phyloP scores from a whole-genome alignment of 208 protist genomes.

The Strigomonas culicis region DNA sequence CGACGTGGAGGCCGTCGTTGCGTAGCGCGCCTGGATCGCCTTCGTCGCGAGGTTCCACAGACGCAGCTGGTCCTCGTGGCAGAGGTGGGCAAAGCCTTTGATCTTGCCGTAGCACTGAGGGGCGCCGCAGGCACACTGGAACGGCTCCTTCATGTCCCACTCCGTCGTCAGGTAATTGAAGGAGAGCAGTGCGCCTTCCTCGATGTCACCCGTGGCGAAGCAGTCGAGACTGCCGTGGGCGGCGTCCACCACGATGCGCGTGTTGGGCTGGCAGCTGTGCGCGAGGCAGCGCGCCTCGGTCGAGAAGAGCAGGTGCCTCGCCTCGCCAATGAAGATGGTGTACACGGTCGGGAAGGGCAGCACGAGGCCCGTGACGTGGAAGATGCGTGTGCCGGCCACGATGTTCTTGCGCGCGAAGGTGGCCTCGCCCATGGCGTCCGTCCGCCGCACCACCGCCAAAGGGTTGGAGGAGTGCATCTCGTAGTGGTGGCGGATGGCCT shows the following conservation, averaged over 20 bases:
- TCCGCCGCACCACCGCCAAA: slow-evolving; percentile 30
- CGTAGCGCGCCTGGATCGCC: slow-evolving; percentile 57
- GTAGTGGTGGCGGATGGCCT: slow-evolving; percentile 36
- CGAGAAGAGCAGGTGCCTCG: slow-evolving; percentile 74
- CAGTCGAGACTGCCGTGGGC: slow-evolving; percentile 56
- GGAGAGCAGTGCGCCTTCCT: slow-evolving; percentile 51
- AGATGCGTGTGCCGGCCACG: slow-evolving; percentile 46
- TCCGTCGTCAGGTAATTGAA: slow-evolving; percentile 90
- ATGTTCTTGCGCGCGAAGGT: slow-evolving; percentile 58
- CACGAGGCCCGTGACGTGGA: slow-evolving; percentile 68
- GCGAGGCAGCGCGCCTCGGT: slow-evolving; percentile 73
- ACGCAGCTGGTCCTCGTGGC: slow-evolving; percentile 37
- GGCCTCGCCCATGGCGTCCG: slow-evolving; percentile 46
- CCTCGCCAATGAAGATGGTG: slow-evolving; percentile 78
- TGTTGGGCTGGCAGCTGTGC: slow-evolving; percentile 81
- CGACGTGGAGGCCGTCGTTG: slow-evolving; percentile 34
- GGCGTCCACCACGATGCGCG: slow-evolving; percentile 65
- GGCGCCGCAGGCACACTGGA: slow-evolving; percentile 64
- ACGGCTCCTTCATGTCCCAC: slow-evolving; percentile 84
- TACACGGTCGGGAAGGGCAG: slow-evolving; percentile 80
- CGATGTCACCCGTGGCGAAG: slow-evolving; percentile 61
- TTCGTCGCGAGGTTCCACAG: slow-evolving; percentile 55
- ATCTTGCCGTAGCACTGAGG: slow-evolving; percentile 53
- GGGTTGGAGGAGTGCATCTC: slow-evolving; percentile 36
- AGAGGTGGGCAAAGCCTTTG: slow-evolving; percentile 62